Percentiles rank a stretch among this genome's conserved stretches.
These are phyloP conservation scores for Lepiota brunneoincarnata DNA, from an alignment of 768 basidiomycete species.

Conservation along the genomic window DNA sequence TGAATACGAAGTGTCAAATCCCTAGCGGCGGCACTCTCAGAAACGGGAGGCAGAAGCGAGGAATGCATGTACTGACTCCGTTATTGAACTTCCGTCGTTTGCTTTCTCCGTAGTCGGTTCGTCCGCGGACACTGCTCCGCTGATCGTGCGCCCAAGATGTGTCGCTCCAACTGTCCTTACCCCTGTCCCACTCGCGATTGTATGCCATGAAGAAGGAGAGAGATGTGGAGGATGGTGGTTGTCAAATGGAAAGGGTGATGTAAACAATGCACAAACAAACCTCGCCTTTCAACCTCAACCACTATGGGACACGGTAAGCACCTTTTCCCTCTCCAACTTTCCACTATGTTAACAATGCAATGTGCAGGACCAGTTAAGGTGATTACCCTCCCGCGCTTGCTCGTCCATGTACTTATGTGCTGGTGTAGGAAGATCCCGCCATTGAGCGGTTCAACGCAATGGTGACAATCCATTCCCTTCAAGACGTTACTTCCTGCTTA, in stretches of 20 bases:
- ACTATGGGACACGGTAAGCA: conserved; percentile 56
- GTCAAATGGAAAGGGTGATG: conserved; percentile 28
- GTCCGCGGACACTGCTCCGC: conserved; percentile 42
- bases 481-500: conserved; percentile 10
- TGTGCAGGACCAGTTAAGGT: conserved; percentile 59
- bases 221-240: conserved; percentile 20
- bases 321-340: not conserved
- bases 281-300: conserved; percentile 25
- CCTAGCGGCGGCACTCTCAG: conserved; percentile 37
- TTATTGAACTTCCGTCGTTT: conserved; percentile 81
- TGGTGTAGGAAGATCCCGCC: conserved; percentile 48
- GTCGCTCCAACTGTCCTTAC: conserved; percentile 62
- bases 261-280: conserved; percentile 38
- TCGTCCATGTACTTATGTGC: not conserved
- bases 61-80: conserved; percentile 47
- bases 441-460: conserved; percentile 55
- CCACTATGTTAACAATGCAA: conserved; percentile 16
- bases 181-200: conserved; percentile 87
- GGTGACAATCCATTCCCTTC: conserved; percentile 28
- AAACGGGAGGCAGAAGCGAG: conserved; percentile 19
- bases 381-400: conserved; percentile 2
- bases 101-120: conserved; percentile 69
- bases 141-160: conserved; percentile 37
- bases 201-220: conserved; percentile 50
- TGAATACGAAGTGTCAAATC: conserved; percentile 13